Conservation (phyloP, 805 yeast genomes). For the Lachancea meyersii region DNA sequence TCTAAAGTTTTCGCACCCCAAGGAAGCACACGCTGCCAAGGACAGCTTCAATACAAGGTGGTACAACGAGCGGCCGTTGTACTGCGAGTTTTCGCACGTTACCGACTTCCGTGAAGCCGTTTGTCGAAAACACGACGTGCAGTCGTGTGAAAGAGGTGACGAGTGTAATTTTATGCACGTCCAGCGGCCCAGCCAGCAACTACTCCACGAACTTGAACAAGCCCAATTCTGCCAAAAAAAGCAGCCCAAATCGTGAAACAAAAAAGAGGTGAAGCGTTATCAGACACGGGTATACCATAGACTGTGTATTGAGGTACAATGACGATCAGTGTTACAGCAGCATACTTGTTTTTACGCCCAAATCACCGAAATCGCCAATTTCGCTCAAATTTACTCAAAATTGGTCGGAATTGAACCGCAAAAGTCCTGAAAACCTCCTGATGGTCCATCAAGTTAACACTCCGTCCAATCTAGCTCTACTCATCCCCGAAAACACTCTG, state of each 20-base stretch:
- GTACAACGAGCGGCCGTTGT: constrained; percentile 75
- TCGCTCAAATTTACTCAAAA: background rate
- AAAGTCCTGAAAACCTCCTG: no score
- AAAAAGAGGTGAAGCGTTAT: background rate
- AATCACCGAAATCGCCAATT: no score
- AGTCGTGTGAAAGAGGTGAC: constrained; percentile 69
- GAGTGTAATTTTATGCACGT: constrained; percentile 86
- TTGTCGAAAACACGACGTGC: constrained; percentile 64
- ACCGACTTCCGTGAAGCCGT: constrained; percentile 60
- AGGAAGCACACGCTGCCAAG: constrained; percentile 55
- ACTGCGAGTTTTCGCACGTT: constrained; percentile 74
- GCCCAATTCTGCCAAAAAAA: constrained; percentile 36
- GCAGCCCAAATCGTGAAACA: no score
- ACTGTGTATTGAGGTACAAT: no score
- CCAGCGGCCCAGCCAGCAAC: constrained; percentile 44
- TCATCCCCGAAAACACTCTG: no score
- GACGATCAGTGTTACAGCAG: background rate
- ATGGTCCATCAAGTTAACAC: no score
- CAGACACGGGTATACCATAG: background rate
- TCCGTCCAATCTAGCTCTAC: no score
- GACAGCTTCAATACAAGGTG: constrained; percentile 67
- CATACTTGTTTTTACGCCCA: no score
- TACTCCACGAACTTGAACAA: constrained; percentile 38
- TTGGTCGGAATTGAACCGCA: no score
- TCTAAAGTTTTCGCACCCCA: constrained; percentile 49